Evolutionary conservation across 202 grass and related monocot genomes (phyloP), one percentile per base, ranked within the genome.

Genomic region (Hordeum pubiflorum): DNA sequence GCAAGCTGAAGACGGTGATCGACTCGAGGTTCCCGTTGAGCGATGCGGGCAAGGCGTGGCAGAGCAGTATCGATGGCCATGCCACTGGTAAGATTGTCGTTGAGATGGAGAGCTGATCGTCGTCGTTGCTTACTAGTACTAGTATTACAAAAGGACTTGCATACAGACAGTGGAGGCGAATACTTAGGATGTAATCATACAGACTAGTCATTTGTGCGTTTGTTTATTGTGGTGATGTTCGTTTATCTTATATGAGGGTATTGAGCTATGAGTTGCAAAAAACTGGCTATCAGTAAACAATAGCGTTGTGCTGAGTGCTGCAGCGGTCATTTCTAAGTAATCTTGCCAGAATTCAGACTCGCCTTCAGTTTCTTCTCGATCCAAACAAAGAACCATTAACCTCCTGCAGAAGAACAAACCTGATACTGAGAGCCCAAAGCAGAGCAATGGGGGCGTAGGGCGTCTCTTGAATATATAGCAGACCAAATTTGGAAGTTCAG

Each of bases 11-110:
- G 46, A 87, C 84, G 0, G 10, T 88, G 67, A 77, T 93, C 10
- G 91, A 97, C 56, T 91, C 89, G 0, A 90, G 17, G 58, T 79
- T 88, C 72, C 69, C 85, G 0, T 37, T 91, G 32, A 77, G 77
- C 27, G 89, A 93, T 4, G 89, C 69, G 0, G 29, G 58, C 11
- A 89, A 92, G 63, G 89, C 89, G 0, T 97, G 94, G 89, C 74
- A 82, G 15, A 94, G 58, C 91, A 97, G 94, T 81, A 94, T 91
- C 24, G 91, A 91, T 20, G 89, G 91, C 7, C 94, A 94, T 20
- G 83, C 87, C 7, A 97, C 94, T 3, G 94, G 94, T 15, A 97
- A 97, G 83, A 88, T 97, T 37, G 63, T 94, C 23, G 65, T 97
- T 4, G 87, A 94, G 63, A 80, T 88, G 22, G 17, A 79, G 81